A percentile compares a stretch with the other conserved stretches of the same genome.
These are phyloP conservation scores for Castanea mollissima DNA, from an alignment of 306 rosid genomes.

Conservation along the genomic window DNA sequence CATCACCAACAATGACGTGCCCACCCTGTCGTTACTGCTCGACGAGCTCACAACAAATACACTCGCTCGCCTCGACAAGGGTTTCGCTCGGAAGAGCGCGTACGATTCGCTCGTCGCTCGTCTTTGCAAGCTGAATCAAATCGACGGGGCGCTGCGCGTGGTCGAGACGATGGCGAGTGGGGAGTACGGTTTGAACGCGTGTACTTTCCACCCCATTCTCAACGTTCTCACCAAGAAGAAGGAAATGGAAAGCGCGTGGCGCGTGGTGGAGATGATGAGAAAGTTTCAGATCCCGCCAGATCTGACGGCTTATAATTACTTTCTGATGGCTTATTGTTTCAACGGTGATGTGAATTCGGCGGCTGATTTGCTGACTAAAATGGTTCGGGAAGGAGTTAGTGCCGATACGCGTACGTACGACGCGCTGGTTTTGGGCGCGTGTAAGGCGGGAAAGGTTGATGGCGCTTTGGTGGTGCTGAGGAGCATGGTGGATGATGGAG, in stretches of 20 bases:
- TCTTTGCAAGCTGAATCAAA: constrained; percentile 39
- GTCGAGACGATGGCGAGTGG: constrained; percentile 36
- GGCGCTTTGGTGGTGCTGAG: constrained; percentile 54
- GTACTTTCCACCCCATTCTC: constrained; percentile 43
- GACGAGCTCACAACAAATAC: constrained; percentile 20
- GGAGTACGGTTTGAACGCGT: constrained; percentile 4
- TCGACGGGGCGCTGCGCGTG: constrained; percentile 36
- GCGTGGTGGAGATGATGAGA: constrained; percentile 41
- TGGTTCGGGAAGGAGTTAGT: constrained; percentile 35
- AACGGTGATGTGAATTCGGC: constrained; percentile 30
- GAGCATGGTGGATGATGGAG: constrained; percentile 65
- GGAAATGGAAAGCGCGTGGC: constrained; percentile 34
- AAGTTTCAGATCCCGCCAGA: constrained; percentile 30
- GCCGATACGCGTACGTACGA: constrained; percentile 48
- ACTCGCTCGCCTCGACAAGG: constrained; percentile 34
- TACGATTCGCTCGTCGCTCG: constrained; percentile 54
- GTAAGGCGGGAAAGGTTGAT: constrained; percentile 48
- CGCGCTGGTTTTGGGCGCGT: constrained; percentile 61
- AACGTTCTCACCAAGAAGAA: constrained; percentile 25
- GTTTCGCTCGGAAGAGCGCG: constrained; percentile 40
- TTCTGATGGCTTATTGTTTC: constrained; percentile 36
- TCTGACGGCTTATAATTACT: constrained; percentile 27
- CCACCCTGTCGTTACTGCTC: constrained; percentile 23
- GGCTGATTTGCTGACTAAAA: constrained; percentile 27
- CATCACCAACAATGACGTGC: constrained; percentile 31